Base-by-base conservation (phyloP, 768 basidiomycete species). In the Myochromella boudieri region DNA sequence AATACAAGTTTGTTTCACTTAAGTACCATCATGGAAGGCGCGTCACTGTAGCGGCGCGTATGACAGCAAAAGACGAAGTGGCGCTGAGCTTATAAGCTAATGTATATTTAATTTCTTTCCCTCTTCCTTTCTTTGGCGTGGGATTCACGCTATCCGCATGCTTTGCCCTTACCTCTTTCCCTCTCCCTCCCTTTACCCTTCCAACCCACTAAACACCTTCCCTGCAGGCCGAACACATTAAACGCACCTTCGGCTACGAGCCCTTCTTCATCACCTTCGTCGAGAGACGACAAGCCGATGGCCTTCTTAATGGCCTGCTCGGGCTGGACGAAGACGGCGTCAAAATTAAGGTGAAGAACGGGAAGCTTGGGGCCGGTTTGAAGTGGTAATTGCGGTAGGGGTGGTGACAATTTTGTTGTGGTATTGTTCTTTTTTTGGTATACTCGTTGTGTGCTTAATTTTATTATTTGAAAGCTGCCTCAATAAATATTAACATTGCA, bases 231-330 rank as follows among this genome's bases (percentile, higher is more conserved):
- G 82, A 85, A 18, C 72, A 81, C 51, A 56, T 78, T 33, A 80
- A 77, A 42, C 65, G 83, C 11, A 82, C 81, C 8, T 78, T 75
- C 53, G 81, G 84, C 61, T 85, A 83, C 52, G 80, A 82, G 55
- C 80, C 80, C 0, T 83, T 85, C 61, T 63, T 82, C 24, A 63
- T 61, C n/a, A 68, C 65, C 27, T 82, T 76, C 49, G 51, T 79
- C 6, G 62, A 53, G 11, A 57, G 61, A 2, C 48, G 81, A 52
- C 71, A 80, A 31, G 47, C 62, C 1, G 77, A 79, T 49, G 80
- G 77, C 0, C 48, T 78, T 15, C 59, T 84, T 22, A 68, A 74
- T 29, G 54, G 68, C 1, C 55, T 76, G 15, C 65, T 82, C 2
- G 68, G 69, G 42, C 55, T 65, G 7, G 68, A 70, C 32, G 61